Conservation (phyloP, 2,329 filamentous ascomycete genomes). For the Dactylonectria macrodidyma region DNA sequence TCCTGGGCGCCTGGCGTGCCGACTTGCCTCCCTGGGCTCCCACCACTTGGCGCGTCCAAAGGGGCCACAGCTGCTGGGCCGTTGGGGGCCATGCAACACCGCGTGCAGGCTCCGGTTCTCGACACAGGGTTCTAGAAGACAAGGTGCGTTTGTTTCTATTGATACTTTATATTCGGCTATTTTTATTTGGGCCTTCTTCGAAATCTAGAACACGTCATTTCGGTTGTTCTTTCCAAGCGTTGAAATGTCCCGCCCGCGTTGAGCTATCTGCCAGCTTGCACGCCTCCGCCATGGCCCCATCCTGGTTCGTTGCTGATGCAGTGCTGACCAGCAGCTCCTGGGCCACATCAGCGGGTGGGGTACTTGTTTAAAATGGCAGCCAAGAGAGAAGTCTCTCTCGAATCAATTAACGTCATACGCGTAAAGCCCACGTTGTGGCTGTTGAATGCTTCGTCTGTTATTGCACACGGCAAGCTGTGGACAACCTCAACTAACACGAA, state of each 20-base stretch:
- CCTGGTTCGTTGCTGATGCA: slow-evolving; percentile 1
- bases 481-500: slow-evolving; percentile 26
- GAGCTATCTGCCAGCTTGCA: slow-evolving; percentile 1
- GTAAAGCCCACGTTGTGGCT: background rate
- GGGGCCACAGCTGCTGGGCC: slow-evolving; percentile 30
- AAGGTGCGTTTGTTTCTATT: slow-evolving; percentile 43
- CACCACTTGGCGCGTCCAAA: slow-evolving; percentile 37
- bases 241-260: background rate
- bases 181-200: background rate
- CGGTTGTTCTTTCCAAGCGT: background rate
- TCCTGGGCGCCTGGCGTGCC: slow-evolving; percentile 47
- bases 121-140: slow-evolving; percentile 44
- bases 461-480: background rate
- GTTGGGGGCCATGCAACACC: slow-evolving; percentile 39
- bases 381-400: background rate
- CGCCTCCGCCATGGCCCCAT: background rate
- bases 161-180: background rate
- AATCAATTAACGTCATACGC: slow-evolving; percentile 1
- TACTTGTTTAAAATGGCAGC: background rate
- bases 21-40: slow-evolving; percentile 38
- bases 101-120: slow-evolving; percentile 47
- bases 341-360: background rate
- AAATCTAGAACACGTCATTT: too few species aligned
- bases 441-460: background rate
- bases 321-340: background rate